Conservation (phyloP, 73 alveolate genomes). For the Paramecium pentaurelia region DNA sequence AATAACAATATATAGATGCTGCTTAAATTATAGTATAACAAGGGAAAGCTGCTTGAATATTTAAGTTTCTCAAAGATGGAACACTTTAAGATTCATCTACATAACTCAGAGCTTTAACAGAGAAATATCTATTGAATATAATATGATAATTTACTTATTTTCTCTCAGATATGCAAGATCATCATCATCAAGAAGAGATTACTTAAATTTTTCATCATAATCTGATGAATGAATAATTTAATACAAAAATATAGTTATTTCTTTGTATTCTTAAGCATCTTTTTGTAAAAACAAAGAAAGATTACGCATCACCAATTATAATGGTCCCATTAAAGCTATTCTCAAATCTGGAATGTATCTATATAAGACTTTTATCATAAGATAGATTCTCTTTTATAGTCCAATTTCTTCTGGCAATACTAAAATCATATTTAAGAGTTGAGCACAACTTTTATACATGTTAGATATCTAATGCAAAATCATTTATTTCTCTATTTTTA, state of each 20-base stretch:
- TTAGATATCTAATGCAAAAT: background rate
- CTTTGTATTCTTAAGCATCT: background rate
- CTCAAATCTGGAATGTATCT: background rate
- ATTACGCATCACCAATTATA: background rate
- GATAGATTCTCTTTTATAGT: background rate
- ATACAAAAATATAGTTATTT: background rate
- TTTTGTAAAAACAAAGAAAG: background rate
- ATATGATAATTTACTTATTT: background rate
- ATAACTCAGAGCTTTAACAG: constrained; percentile 18
- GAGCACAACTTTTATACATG: background rate
- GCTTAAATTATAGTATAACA: constrained; percentile 8
- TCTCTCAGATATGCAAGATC: constrained; percentile 18
- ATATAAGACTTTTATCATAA: background rate
- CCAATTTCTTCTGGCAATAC: background rate
- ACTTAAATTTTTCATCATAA: background rate
- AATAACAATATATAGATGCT: constrained; percentile 32
- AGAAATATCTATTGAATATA: background rate
- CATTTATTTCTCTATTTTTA: background rate
- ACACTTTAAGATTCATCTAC: background rate
- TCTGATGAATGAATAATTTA: background rate
- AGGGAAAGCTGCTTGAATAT: background rate
- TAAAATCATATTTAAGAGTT: background rate
- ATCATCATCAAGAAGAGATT: background rate
- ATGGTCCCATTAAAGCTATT: background rate
- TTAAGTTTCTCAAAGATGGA: background rate